A percentile compares a stretch with the other conserved stretches of the same genome.
Conservation (phyloP, 202 grass and related monocot genomes). For the Setaria italica region DNA sequence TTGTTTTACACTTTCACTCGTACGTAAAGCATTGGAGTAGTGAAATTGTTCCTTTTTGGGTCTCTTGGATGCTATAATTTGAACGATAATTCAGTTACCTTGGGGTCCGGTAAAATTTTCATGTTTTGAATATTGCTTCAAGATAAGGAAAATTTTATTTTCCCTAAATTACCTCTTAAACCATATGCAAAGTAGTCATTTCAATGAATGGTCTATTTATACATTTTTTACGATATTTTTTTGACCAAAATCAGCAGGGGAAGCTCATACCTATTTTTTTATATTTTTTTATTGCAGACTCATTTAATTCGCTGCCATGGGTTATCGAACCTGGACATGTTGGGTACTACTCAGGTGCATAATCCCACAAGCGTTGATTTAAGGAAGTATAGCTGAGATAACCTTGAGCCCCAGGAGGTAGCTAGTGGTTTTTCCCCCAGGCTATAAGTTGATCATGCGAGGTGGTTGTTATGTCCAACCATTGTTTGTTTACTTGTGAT, state of each 20-base stretch:
- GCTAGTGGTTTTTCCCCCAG: not conserved
- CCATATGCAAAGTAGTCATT: not conserved
- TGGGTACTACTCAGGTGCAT: too few species aligned
- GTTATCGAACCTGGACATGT: too few species aligned
- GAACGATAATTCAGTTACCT: not conserved
- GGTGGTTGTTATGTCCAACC: not conserved
- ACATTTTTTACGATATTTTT: too few species aligned
- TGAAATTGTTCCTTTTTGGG: too few species aligned
- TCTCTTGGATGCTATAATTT: too few species aligned
- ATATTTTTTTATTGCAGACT: too few species aligned
- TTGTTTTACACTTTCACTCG: not conserved
- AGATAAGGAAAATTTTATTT: not conserved
- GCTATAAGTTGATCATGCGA: constrained; percentile 11
- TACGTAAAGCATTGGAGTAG: not conserved
- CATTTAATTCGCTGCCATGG: too few species aligned
- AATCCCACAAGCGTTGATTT: not conserved
- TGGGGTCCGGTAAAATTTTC: not conserved
- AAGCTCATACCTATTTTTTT: too few species aligned
- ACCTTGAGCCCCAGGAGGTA: not conserved
- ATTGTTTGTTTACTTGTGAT: not conserved
- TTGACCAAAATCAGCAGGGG: too few species aligned
- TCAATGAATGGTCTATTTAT: too few species aligned
- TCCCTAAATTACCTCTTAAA: not conserved
- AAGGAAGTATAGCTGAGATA: not conserved
- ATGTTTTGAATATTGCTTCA: not conserved